Evolutionary conservation across 2,329 filamentous ascomycete species (phyloP).

Genomic region (Rachicladosporium sp.): DNA sequence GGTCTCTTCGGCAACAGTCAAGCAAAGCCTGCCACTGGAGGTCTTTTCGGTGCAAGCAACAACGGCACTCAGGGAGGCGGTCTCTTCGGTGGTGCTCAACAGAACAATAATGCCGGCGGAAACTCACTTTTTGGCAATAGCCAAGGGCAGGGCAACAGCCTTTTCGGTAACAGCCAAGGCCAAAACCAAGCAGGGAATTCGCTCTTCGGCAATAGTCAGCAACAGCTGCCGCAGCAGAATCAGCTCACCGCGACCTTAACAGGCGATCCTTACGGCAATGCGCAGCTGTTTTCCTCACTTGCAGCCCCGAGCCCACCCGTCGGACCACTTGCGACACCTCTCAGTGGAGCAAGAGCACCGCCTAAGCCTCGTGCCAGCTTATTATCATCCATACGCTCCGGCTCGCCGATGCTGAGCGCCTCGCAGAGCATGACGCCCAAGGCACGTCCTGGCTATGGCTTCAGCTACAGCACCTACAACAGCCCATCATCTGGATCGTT

Average conservation of each 20-base stretch:
- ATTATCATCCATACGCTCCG: conserved; percentile 6
- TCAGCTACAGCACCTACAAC: conserved; percentile 85
- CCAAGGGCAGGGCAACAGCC: conserved; percentile 17
- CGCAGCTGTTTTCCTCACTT: conserved; percentile 71
- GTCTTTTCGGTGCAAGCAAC: conserved; percentile 31
- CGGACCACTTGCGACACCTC: conserved; percentile 81
- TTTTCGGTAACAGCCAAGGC: conserved; percentile 33
- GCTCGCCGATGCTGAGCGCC: conserved; percentile 4
- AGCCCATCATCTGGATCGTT: conserved; percentile 46
- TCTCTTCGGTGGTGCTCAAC: conserved; percentile 38
- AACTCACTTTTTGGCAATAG: conserved; percentile 17
- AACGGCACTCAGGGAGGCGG: conserved; percentile 22
- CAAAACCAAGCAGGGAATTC: conserved; percentile 33
- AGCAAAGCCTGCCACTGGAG: conserved; percentile 14
- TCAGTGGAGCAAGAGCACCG: conserved; percentile 49
- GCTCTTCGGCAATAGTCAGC: conserved; percentile 41
- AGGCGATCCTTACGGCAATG: conserved; percentile 79
- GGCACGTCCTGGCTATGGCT: conserved; percentile 55
- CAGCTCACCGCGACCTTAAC: conserved; percentile 50
- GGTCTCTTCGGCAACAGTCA: conserved; percentile 16
- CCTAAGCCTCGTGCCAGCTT: conserved; percentile 20
- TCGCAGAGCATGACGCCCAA: conserved; percentile 4
- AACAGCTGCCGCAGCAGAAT: conserved; percentile 40
- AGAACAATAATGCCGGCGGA: conserved; percentile 10
- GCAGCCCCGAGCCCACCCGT: conserved; percentile 56